These are phyloP conservation scores for Solanum pennellii DNA, from an alignment of 257 asterid species.

Conservation along the genomic window DNA sequence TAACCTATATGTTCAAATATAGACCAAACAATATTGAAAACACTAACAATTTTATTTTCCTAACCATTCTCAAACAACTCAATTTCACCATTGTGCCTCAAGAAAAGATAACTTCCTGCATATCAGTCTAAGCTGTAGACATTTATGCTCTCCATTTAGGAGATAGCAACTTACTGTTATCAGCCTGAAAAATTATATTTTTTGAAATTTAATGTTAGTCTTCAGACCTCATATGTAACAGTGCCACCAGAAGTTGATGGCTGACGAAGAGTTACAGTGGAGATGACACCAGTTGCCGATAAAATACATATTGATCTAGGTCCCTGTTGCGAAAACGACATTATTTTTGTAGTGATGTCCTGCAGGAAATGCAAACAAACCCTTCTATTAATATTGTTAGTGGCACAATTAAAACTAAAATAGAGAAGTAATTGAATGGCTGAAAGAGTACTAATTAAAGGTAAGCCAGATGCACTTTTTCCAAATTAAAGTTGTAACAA, in stretches of 20 bases:
- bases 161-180: background rate
- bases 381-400: background rate
- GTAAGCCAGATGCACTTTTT: background rate
- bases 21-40: background rate
- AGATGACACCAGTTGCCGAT: slow-evolving; percentile 66
- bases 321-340: slow-evolving; percentile 51
- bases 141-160: background rate
- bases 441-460: background rate
- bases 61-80: background rate
- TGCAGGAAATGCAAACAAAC: slow-evolving; percentile 12
- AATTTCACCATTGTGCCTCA: background rate
- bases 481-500: background rate
- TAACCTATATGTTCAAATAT: background rate
- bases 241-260: slow-evolving; percentile 59
- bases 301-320: slow-evolving; percentile 51
- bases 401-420: background rate
- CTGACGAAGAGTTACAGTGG: slow-evolving; percentile 50
- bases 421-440: background rate
- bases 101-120: background rate
- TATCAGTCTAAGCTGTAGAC: background rate
- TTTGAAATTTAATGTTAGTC: background rate
- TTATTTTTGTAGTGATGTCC: slow-evolving; percentile 63
- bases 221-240: slow-evolving; percentile 66
- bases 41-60: background rate
- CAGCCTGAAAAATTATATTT: background rate